Percentiles rank a stretch among this genome's conserved stretches.
Conservation (phyloP, 2,329 filamentous ascomycete species). For the Penicillium sp. region DNA sequence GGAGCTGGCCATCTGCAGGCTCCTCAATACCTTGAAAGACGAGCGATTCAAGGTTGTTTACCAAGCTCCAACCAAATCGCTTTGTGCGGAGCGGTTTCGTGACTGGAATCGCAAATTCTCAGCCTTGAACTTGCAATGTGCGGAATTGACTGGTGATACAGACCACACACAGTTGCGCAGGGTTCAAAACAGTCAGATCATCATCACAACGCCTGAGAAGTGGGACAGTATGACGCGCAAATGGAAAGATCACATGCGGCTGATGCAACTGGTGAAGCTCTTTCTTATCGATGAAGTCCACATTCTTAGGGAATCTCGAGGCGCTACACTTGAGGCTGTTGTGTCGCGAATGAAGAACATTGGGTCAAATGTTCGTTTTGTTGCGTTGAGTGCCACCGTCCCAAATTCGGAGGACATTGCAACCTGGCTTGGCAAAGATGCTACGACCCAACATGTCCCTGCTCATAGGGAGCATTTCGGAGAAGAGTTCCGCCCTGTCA, state of each 20-base stretch:
- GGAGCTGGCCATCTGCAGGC: constrained; percentile 78
- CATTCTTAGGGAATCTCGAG: constrained; percentile 77
- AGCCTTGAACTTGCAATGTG: constrained; percentile 68
- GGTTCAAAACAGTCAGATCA: constrained; percentile 76
- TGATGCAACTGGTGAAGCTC: constrained; percentile 76
- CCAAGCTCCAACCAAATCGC: constrained; percentile 80
- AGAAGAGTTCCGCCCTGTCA: constrained; percentile 79
- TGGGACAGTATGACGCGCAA: constrained; percentile 89
- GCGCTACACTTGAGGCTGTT: constrained; percentile 80
- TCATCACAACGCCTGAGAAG: constrained; percentile 87
- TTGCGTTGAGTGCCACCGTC: constrained; percentile 81
- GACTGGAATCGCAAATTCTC: constrained; percentile 80
- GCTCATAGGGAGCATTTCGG: constrained; percentile 73
- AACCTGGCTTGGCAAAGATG: constrained; percentile 73
- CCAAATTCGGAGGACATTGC: constrained; percentile 83
- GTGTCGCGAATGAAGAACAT: constrained; percentile 87
- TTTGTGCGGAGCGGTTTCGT: constrained; percentile 75
- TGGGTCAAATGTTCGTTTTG: constrained; percentile 73
- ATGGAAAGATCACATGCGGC: constrained; percentile 77
- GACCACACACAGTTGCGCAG: constrained; percentile 67
- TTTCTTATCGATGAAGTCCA: constrained; percentile 89
- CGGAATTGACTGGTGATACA: constrained; percentile 82
- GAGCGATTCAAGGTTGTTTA: constrained; percentile 80
- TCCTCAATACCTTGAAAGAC: constrained; percentile 61
- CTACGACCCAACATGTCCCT: constrained; percentile 63